Base-by-base conservation (phyloP, 2,329 filamentous ascomycete species). In the Rhynchosporium graminicola region DNA sequence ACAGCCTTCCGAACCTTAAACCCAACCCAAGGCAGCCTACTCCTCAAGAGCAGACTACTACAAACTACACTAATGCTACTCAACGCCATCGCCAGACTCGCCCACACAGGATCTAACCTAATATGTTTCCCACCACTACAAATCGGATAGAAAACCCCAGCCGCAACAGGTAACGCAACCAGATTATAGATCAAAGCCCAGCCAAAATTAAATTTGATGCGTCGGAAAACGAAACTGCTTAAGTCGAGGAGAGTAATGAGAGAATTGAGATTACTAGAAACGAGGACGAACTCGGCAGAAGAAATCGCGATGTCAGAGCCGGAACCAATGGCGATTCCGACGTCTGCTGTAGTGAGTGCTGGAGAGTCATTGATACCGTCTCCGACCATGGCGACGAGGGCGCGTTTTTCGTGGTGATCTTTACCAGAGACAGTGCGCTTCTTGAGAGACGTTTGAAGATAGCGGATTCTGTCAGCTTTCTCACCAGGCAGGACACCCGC, bases 351-450 rank as follows among this genome's bases (percentile, higher is more conserved):
- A 1, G 89, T 86, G 3, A 96, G 83, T 1, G 91, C 91, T 0
- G 91, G 91, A 0, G 91, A 89, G 71, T 96, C 92, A 70, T 96
- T 96, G 68, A 94, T 91, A 20, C 92, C 91, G 69, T 96, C 91
- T 43, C 91, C 92, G 1, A 93, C 90, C 85, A 96, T 95, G 45
- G 87, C 91, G 0, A 96, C 85, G 1, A 90, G 82, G 0, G 81
- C 80, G 26, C 83, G 48, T 56, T 80, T 68, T 3, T 60, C 52
- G 13, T 62, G 26, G 74, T 65, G 79, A 28, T 62, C 40, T 33
- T 38, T 42, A 7, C 70, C 64, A 2, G 55, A 54, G 2, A 45
- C 15, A 36, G 48, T 52, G 26, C 47, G 57, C 3, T 65, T 36
- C 46, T 69, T 70, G 4, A 73, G 65, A 4, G 69, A 68, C 40